Evolutionary conservation across 2,329 filamentous ascomycete genomes (phyloP), one percentile per base, ranked within the genome.

Genomic region (Scedosporium apiospermum): DNA sequence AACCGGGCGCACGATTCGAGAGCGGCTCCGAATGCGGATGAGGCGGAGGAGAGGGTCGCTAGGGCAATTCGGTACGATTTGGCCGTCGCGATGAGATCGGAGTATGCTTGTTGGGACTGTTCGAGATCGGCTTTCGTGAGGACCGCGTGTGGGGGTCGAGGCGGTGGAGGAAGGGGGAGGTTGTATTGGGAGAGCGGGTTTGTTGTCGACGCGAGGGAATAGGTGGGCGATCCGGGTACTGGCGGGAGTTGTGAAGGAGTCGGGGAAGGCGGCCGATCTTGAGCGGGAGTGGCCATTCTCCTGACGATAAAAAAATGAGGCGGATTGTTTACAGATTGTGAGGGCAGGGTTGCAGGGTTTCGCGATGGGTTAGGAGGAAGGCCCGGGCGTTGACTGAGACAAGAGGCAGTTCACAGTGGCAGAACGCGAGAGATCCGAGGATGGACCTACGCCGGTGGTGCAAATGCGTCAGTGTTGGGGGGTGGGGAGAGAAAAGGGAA

Each of bases 1-100:
- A 88, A 76, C 14, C 86, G 81, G n/a, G 86, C 86, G 72, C 86
- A 89, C 64, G 84, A 74, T 74, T 89, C 86, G 64, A 89, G 80
- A 16, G 86, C 84, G 57, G 80, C 80, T 58, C 85, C 86, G 69
- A 89, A 88, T 38, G 80, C 76, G 0, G 85, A 87, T 1, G 86
- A 84, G 2, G 86, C 82, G 4, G 77, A 79, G 7, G 85, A 87
- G 12, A 88, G 76, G 2, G 82, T 71, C 42, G 85, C 80, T 57
- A 89, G 82, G 16, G 86, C 85, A 21, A 82, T 71, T 57, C 86
- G 83, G 72, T 88, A 89, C 49, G 80, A 73, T 71, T 88, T 88
- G 55, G 86, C 86, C 14, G 82, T 83, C 21, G 81, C 72, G 59
- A 88, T 70, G 16, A 89, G 80, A 65, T 85, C 82, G 3, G 83